Evolutionary conservation across 2,329 filamentous ascomycete genomes (phyloP), one percentile per base, ranked within the genome.

Genomic region (Penicillium frequentans): DNA sequence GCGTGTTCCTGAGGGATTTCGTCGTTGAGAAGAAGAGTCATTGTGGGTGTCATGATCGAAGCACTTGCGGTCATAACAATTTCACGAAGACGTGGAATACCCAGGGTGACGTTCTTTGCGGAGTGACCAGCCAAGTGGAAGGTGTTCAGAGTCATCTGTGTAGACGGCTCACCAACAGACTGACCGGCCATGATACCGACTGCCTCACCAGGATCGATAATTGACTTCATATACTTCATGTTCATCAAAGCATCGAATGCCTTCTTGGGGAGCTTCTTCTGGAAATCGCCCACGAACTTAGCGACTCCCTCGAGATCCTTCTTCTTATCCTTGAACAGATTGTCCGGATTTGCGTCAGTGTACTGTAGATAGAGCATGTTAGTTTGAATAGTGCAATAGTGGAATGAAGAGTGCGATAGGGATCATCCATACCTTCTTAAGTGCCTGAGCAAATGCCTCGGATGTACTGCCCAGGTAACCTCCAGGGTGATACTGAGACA

Each of bases 81-180:
- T 83, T 99, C 95, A 79, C 95, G 85, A 21, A 99, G 84, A 78
- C 95, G 91, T 57, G 95, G 95, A 71, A 99, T 98, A 90, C 95
- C 95, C 21, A 97, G 85, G 0, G 95, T 99, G 71, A 99, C 96
- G 84, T 99, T 99, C 82, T 97, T 98, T 29, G 95, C 89, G 21
- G 95, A 93, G 81, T 98, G 93, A 70, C 95, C 95, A 75, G 95
- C 95, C 85, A 99, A 90, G 84, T 99, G 95, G 85, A 99, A 99
- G 27, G 96, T 99, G 78, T 99, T 99, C 54, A 99, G 81, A 8
- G 96, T 99, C 96, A 99, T 99, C 75, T 99, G 95, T 11, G 95
- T 99, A 2, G 93, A 97, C 9, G 96, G 95, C 72, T 99, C 96
- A 71, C 95, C 95, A 43, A 99, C 88, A 31, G 93, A 98, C 76